phyloP scores from a whole-genome alignment of 2,329 filamentous ascomycete species.

The Ceratocystiopsis sp. region DNA sequence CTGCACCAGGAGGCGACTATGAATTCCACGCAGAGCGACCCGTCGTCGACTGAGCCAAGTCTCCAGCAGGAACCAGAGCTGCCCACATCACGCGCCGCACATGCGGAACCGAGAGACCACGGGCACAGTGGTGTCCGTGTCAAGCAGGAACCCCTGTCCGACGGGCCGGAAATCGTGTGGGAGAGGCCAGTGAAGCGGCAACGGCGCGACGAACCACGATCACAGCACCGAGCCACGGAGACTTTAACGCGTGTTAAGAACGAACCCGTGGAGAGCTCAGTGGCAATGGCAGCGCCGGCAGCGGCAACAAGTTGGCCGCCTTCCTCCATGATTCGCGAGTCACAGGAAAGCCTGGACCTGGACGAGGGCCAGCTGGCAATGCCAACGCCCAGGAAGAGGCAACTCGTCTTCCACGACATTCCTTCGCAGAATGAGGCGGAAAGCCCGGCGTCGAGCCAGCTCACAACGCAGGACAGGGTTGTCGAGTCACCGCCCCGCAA shows the following conservation, averaged over 20 bases:
- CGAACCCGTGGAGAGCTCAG: too few species aligned
- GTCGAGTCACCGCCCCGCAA: too few species aligned
- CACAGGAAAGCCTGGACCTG: slow-evolving; percentile 44
- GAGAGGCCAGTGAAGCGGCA: slow-evolving; percentile 25
- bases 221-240: too few species aligned
- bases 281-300: too few species aligned
- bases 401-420: slow-evolving; percentile 1
- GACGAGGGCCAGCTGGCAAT: slow-evolving; percentile 28
- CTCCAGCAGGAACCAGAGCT: neutral
- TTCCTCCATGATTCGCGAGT: slow-evolving; percentile 3
- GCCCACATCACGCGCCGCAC: slow-evolving; percentile 1
- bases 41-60: neutral
- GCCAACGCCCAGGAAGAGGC: slow-evolving; percentile 25
- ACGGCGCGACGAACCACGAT: too few species aligned
- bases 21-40: slow-evolving; percentile 8
- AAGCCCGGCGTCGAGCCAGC: neutral
- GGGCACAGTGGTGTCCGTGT: slow-evolving; percentile 11
- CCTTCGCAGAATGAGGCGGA: neutral
- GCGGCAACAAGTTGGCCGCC: too few species aligned
- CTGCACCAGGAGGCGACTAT: neutral
- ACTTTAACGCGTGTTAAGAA: too few species aligned
- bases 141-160: slow-evolving; percentile 38
- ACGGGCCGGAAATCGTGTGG: slow-evolving; percentile 31
- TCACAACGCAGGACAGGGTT: neutral
- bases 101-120: too few species aligned